Conservation (phyloP, 2,329 filamentous ascomycete genomes). For the Chaetomium sp. region DNA sequence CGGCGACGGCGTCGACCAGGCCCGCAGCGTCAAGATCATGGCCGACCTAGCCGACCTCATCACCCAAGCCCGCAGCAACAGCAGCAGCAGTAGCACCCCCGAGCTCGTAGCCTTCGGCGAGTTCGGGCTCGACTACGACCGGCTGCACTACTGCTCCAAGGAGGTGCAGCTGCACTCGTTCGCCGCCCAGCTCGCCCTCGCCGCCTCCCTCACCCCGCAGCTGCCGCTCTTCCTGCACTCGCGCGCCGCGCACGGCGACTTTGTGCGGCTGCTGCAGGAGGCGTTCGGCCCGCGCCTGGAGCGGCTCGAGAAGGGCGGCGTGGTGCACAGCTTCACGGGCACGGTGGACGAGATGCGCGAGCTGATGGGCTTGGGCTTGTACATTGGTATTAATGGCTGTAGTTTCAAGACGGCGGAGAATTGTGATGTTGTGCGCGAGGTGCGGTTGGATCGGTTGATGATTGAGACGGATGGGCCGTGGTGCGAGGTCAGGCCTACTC, state of each 20-base stretch:
- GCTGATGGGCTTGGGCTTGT: slow-evolving; percentile 76
- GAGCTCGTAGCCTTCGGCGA: slow-evolving; percentile 84
- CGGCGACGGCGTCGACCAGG: slow-evolving; percentile 47
- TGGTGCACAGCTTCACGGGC: slow-evolving; percentile 96
- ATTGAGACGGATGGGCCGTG: slow-evolving; percentile 97
- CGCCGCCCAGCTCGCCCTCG: slow-evolving; percentile 76
- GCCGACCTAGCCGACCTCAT: slow-evolving; percentile 66
- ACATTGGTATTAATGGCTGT: slow-evolving; percentile 96
- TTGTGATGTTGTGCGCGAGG: slow-evolving; percentile 75
- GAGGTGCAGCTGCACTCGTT: slow-evolving; percentile 85
- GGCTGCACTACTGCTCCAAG: slow-evolving; percentile 78
- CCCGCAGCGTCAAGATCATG: slow-evolving; percentile 54
- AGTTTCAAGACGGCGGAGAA: slow-evolving; percentile 95
- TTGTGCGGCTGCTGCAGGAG: slow-evolving; percentile 68
- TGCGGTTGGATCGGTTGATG: slow-evolving; percentile 80
- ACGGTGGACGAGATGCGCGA: slow-evolving; percentile 80
- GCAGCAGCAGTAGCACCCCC: slow-evolving; percentile 41
- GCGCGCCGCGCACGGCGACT: slow-evolving; percentile 82
- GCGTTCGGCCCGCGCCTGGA: slow-evolving; percentile 62
- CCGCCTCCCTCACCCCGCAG: slow-evolving; percentile 67
- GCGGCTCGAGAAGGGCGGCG: slow-evolving; percentile 70
- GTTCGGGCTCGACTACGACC: slow-evolving; percentile 95
- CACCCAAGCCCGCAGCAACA: slow-evolving; percentile 53
- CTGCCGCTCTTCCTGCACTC: slow-evolving; percentile 92
- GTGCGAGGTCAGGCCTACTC: slow-evolving; percentile 90